These are phyloP conservation scores for Trichoderma gamsii DNA, from an alignment of 495 filamentous ascomycete species.

Conservation along the genomic window DNA sequence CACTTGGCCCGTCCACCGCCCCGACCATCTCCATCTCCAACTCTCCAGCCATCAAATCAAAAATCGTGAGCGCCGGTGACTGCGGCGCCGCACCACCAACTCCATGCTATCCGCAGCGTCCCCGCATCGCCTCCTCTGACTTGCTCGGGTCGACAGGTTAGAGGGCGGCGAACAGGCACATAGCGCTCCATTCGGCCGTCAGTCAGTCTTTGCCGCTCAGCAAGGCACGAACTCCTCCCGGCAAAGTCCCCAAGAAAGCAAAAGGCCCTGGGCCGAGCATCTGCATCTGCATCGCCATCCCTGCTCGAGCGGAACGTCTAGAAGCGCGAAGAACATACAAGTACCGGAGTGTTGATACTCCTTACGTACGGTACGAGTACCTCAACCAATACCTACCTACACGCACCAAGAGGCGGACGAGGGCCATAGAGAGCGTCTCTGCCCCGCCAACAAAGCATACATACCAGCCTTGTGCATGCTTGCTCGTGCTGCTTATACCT, in stretches of 20 bases:
- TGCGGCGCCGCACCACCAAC: background rate
- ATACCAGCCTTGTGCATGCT: background rate
- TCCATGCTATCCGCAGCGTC: background rate
- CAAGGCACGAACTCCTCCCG: constrained; percentile 5
- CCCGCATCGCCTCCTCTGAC: background rate
- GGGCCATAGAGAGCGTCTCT: too few relatives aligned
- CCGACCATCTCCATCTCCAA: background rate
- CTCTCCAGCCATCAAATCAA: background rate
- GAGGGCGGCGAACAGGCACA: too few relatives aligned
- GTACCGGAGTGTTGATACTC: background rate
- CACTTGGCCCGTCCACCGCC: background rate
- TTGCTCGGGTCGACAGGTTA: background rate
- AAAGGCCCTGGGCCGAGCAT: background rate
- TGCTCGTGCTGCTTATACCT: background rate
- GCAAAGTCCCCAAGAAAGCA: background rate
- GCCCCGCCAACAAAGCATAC: background rate
- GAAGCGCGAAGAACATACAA: background rate
- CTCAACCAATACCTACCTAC: too few relatives aligned
- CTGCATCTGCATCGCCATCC: background rate
- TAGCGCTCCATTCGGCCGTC: background rate
- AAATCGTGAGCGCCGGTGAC: background rate
- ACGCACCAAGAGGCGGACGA: too few relatives aligned
- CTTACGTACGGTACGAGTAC: too few relatives aligned
- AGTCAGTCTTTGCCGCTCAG: background rate
- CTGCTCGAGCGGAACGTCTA: background rate